These are phyloP conservation scores for Stenogyne calaminthoides DNA, from an alignment of 305 asterid species.

Conservation along the genomic window DNA sequence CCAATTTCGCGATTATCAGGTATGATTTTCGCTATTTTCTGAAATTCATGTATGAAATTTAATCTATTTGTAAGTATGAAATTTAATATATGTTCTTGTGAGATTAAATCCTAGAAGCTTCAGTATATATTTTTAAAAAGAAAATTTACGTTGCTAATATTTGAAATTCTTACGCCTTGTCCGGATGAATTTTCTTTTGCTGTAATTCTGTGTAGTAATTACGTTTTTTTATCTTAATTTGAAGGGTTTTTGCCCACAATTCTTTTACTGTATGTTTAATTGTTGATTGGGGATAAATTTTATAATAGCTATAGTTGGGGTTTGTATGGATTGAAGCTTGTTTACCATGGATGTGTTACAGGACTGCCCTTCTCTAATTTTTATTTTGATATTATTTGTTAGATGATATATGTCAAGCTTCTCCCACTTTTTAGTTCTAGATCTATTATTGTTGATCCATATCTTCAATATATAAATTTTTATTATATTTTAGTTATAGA, in stretches of 20 bases:
- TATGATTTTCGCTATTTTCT: too few species aligned
- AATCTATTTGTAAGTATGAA: slow-evolving; percentile 31
- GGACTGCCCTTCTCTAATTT: not conserved
- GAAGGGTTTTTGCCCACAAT: not conserved
- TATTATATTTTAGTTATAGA: not conserved
- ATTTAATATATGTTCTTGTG: not conserved
- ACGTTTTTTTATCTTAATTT: not conserved
- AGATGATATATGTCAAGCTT: not conserved
- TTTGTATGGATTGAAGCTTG: too few species aligned
- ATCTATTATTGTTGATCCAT: not conserved
- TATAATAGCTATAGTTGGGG: too few species aligned
- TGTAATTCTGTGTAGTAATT: not conserved
- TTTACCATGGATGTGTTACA: not conserved
- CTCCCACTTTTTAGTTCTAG: slow-evolving; percentile 22
- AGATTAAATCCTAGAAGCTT: not conserved
- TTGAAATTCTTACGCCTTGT: not conserved
- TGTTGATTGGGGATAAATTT: not conserved
- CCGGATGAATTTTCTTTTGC: not conserved
- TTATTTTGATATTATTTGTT: not conserved
- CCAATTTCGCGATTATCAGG: too few species aligned
- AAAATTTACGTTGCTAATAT: not conserved
- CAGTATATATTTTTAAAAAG: not conserved
- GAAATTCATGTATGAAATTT: too few species aligned
- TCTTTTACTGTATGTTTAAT: not conserved
- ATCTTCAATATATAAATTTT: not conserved